A percentile compares a stretch with the other conserved stretches of the same genome.
These are phyloP conservation scores for Deinandra increscens DNA, from an alignment of 129 eudicot genomes.

Conservation along the genomic window DNA sequence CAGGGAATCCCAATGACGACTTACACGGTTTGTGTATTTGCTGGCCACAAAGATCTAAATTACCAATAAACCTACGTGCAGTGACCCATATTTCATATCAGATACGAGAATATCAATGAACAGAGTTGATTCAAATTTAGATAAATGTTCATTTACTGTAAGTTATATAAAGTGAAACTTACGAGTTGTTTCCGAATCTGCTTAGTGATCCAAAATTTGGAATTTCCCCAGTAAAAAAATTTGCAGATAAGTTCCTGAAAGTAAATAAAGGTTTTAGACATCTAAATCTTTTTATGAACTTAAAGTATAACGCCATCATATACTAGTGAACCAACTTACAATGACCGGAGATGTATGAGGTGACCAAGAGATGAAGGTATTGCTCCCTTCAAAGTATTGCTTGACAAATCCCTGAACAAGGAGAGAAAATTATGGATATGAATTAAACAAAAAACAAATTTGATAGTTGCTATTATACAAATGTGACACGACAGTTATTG, in stretches of 20 bases:
- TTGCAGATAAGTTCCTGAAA: constrained; percentile 75
- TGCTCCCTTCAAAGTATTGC: constrained; percentile 82
- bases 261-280: not conserved
- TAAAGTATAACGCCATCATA: not conserved
- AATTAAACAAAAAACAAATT: not conserved
- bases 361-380: constrained; percentile 94
- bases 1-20: constrained; percentile 92
- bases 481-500: no score
- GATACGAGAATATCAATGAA: not conserved
- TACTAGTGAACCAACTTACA: constrained; percentile 49
- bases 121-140: no score
- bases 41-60: constrained; percentile 88
- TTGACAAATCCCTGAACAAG: constrained; percentile 67
- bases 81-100: constrained; percentile 29
- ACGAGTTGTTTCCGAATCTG: constrained; percentile 74
- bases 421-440: not conserved
- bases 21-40: constrained; percentile 86
- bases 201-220: constrained; percentile 83
- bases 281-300: not conserved
- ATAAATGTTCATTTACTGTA: no score
- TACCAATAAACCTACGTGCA: constrained; percentile 76
- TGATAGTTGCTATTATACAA: no score
- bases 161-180: constrained; percentile 30
- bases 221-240: constrained; percentile 89
- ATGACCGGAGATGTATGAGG: constrained; percentile 56